Evolutionary conservation across 768 basidiomycete species (phyloP), one percentile per base, ranked within the genome.

Genomic region (Amanita subjunquillea): DNA sequence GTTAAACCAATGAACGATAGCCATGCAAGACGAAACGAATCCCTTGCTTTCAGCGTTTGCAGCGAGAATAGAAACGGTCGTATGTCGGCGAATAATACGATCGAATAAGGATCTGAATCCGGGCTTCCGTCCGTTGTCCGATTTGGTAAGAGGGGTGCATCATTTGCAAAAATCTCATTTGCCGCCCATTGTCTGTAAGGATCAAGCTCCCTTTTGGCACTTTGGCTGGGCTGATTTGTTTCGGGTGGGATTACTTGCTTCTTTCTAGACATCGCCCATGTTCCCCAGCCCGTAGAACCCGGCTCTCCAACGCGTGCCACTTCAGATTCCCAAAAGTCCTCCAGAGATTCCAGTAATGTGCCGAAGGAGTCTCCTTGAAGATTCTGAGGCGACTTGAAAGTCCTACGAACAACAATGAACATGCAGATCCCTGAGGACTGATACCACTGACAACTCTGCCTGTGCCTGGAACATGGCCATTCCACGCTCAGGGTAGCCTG

Each of bases 251-350:
- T 29, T 15, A 12, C 23, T 9, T 72, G 69, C 30, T 73, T 65
- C 44, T 69, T 72, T 22, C 73, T 72, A 20, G 72, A 67, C 9
- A 69, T 60, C 38, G 75, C 65, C 86, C 86, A 91, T 32, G 67
- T 55, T 12, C 72, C 72, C 87, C 89, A 91, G 23, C 90, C 88
- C 52, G 65, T 70, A 7, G 88, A 78, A 50, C 70, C 69, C 0
- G 65, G 62, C 61, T 92, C 90, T 27, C 88, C 87, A 7, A 82
- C 63, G n/a, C 89, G 82, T n/a, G 82, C 81, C 8, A 67, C 69
- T 65, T 91, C 90, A 3, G 84, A 79, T 48, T 92, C 90, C 90
- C 90, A 92, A 62, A 87, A 92, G 48, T 81, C 79, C 67, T 90
- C 88, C 3, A 92, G 71, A 13, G 73, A 69, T 51, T 78, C 72